Evolutionary conservation across 768 basidiomycete genomes (phyloP), one percentile per base, ranked within the genome.

Genomic region (Phaeotremella skinneri): DNA sequence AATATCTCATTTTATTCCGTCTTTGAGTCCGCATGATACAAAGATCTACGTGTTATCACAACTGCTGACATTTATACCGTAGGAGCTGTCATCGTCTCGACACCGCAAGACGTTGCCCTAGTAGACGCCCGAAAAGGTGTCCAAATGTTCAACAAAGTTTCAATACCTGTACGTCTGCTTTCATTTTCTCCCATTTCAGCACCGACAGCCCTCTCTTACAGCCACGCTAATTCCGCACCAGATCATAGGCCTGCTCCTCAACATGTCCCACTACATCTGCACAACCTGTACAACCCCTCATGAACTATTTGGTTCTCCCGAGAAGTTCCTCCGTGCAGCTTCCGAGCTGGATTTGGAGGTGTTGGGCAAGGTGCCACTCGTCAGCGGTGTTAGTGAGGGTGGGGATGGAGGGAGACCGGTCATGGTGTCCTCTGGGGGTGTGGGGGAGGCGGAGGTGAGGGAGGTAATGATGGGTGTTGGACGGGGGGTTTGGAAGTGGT

Each of bases 21-120:
- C 21, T 21, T 11, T 32, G n/a, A 48, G 29, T n/a, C 17, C 26
- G 23, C 27, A 13, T 13, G 21, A 7, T 13, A 45, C 13, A 45
- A 14, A 37, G 17, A 37, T 37, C 9, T 7, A 7, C 7, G 17
- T 7, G 34, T 21, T 7, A 45, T 7, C 43, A 45, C 13, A 7
- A 11, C 43, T 39, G 9, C 43, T 45, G 23, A 45, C 11, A 45
- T 21, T 17, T 17, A 17, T 45, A n/a, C 21, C 20, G 7, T 67
- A 97, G 93, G 91, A 11, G 85, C 90, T 0, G 86, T 99, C 1
- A 90, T 99, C 57, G 87, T 97, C 1, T 94, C 92, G 0, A 97
- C 94, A 5, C 93, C 94, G 0, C 94, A 99, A 75, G 89, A 94
- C 66, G 88, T 98, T 31, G 89, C 93, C 2, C 81, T 97, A 3